Base-by-base conservation (phyloP, 768 basidiomycete genomes). In the Termitomyces sp. region DNA sequence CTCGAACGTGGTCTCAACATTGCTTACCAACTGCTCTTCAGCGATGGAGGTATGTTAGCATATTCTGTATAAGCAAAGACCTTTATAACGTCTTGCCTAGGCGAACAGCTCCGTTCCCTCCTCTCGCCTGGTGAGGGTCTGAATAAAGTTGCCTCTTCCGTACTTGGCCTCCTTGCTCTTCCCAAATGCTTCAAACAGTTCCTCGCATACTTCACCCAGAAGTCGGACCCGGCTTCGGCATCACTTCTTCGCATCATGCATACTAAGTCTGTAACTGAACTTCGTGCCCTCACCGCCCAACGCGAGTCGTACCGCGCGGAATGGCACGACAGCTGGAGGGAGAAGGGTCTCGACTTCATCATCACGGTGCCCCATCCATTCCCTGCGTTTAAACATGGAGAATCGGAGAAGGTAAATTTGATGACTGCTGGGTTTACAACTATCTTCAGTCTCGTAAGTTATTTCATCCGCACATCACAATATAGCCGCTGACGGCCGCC, bases 391-490 rank as follows among this genome's bases (percentile, higher is more conserved):
- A 79, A 81, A 48, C 79, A 85, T 56, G 77, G 80, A 2, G 79
- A 78, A 3, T 82, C 79, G 65, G 77, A 73, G 65, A 79, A 80
- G 62, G 80, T 81, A n/a, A 81, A 81, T 15, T 76, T 85, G 66
- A 79, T 83, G 72, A 83, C 84, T 48, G 83, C 83, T 8, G 83
- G 82, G 7, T 88, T 87, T 68, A 85, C 87, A 0, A 83, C 85
- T 66, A 66, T 91, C 37, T 91, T 87, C 73, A 91, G 86, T 62
- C 64, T 90, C 67, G 88, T 87, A 60, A 60, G 65, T 66, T 31
- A 10, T 38, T 25, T 45, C 36, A 48, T 65, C 48, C 42, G 56
- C 29, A 37, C 40, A 51, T 58, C 36, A 48, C 57, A 9, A 46
- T 46, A 60, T 62, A 36, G 54, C 60, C 56, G 61, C 64, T 65